Evolutionary conservation across 2,329 filamentous ascomycete species (phyloP).

Genomic region (Fusarium sacchari): DNA sequence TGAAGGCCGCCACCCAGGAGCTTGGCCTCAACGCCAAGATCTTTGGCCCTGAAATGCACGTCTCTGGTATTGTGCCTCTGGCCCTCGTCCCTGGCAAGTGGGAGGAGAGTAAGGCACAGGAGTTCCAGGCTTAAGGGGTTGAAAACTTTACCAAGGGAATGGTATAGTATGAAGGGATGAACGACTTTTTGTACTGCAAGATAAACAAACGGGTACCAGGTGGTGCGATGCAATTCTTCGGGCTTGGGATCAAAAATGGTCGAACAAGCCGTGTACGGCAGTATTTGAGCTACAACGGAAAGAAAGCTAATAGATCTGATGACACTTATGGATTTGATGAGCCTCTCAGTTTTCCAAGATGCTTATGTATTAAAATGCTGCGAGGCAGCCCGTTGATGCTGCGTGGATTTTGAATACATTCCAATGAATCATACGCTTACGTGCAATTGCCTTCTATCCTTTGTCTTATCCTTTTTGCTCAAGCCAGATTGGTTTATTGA

Average conservation of each 20-base stretch:
- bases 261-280: slow-evolving; percentile 43
- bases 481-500: neutral
- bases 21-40: slow-evolving; percentile 79
- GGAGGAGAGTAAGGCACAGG: slow-evolving; percentile 69
- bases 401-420: neutral
- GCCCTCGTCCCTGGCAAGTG: slow-evolving; percentile 77
- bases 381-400: neutral
- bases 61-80: slow-evolving; percentile 94
- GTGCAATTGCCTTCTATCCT: neutral
- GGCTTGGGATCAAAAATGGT: slow-evolving; percentile 37
- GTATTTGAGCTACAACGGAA: slow-evolving; percentile 45
- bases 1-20: slow-evolving; percentile 95
- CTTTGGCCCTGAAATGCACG: slow-evolving; percentile 87
- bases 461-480: neutral
- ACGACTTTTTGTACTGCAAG: slow-evolving; percentile 49
- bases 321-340: slow-evolving; percentile 32
- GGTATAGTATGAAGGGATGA: slow-evolving; percentile 35
- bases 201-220: slow-evolving; percentile 45
- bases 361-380: neutral
- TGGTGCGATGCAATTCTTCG: slow-evolving; percentile 41
- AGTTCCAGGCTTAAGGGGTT: slow-evolving; percentile 65
- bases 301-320: slow-evolving; percentile 47
- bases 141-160: slow-evolving; percentile 11
- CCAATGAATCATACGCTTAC: neutral
- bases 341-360: neutral